phyloP scores from a whole-genome alignment of 2,329 filamentous ascomycete species.

The Fragosphaeria purpurea region DNA sequence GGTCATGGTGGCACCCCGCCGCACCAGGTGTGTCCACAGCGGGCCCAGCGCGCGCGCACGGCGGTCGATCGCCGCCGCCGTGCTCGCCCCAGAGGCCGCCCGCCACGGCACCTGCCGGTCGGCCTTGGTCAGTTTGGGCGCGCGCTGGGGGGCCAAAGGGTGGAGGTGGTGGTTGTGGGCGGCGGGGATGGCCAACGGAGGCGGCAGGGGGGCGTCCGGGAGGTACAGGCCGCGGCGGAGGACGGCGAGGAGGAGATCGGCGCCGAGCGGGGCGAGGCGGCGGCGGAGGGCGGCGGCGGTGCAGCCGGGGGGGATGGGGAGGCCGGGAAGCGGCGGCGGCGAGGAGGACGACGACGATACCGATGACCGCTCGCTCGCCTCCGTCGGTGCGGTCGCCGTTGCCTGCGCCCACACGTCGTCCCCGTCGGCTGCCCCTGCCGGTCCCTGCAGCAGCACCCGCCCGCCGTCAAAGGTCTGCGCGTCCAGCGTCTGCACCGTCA shows the following conservation, averaged over 20 bases:
- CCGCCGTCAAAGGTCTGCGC: slow-evolving; percentile 69
- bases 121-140: slow-evolving; percentile 60
- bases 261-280: slow-evolving; percentile 53
- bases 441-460: slow-evolving; percentile 60
- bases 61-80: slow-evolving; percentile 41
- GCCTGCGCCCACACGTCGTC: not conserved
- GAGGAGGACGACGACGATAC: too few species aligned
- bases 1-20: not conserved
- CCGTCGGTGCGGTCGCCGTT: too few species aligned
- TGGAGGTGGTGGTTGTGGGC: slow-evolving; percentile 14
- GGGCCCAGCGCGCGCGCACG: slow-evolving; percentile 52
- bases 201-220: slow-evolving; percentile 19
- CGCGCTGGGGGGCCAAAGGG: slow-evolving; percentile 34
- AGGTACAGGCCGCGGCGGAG: slow-evolving; percentile 56
- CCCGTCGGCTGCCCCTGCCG: slow-evolving; percentile 14
- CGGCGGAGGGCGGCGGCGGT: slow-evolving; percentile 36
- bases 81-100: slow-evolving; percentile 39
- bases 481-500: slow-evolving; percentile 82
- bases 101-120: slow-evolving; percentile 55
- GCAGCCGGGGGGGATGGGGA: slow-evolving; percentile 36
- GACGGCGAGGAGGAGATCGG: slow-evolving; percentile 57
- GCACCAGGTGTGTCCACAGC: slow-evolving; percentile 48
- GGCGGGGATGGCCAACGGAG: slow-evolving; percentile 26
- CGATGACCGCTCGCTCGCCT: too few species aligned
- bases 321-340: slow-evolving; percentile 31